Base-by-base conservation (phyloP, 2,329 filamentous ascomycete genomes). In the Teratosphaeria zuluensis region DNA sequence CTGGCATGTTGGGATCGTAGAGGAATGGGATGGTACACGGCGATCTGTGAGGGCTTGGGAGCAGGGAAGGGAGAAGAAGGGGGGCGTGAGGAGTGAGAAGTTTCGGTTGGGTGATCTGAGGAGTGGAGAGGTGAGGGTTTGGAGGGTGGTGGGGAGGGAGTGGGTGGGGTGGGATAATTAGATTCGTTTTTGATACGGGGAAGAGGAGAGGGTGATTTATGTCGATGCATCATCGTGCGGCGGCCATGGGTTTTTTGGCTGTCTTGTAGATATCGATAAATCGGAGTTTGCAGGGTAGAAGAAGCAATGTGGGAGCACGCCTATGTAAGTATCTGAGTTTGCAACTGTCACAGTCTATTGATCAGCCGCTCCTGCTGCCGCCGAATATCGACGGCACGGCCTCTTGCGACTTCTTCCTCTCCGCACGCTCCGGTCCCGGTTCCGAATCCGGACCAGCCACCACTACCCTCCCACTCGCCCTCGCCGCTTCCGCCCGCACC, bases 21-120 rank as follows among this genome's bases (percentile, higher is more conserved):
- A 90, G 9, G 94, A 99, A 73, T 99, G 94, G 94, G 94, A 99
- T 73, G 94, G 94, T 2, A 95, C 90, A 48, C 96, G 96, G 83
- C 96, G 96, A 81, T 96, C 97, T 80, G 87, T 99, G 30, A 80
- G 92, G 31, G 92, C 87, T 1, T 97, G 90, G 89, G 94, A 97
- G 74, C 94, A 99, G 72, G 92, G 92, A 0, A 80, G 92, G 14
- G 92, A 97, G 77, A 97, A 96, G 58, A 67, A 67, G 54, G 61
- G 57, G 12, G 64, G 64, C 16, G 87, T 95, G 57, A 94, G 95
- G 78, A 78, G 90, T 61, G 92, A 97, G 79, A 95, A 91, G 75
- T 97, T 92, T 77, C 89, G 92, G 77, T 81, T 99, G 61, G 91
- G 92, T 52, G 94, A 99, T 76, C 71, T 99, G 72, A 83, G 90